Conservation (phyloP, 1,139 yeast species). For the Blastobotrys proliferans region DNA sequence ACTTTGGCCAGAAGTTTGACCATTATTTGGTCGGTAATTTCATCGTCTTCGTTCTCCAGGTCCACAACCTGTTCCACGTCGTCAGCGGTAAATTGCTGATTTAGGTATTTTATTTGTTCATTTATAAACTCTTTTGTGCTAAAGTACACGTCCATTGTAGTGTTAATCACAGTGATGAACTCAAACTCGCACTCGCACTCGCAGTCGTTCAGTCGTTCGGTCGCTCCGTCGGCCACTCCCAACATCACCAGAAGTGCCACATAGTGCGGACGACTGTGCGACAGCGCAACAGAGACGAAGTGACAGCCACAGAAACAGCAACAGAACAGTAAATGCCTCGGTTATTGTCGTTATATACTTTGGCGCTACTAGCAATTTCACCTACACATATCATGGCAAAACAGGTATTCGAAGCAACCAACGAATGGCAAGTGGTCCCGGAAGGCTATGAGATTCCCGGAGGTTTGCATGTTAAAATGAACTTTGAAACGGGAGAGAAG, state of each 20-base stretch:
- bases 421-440: constrained; percentile 64
- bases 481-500: constrained; percentile 60
- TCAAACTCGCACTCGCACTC: too few relatives aligned
- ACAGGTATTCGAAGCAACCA: constrained; percentile 51
- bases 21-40: constrained; percentile 8
- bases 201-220: too few relatives aligned
- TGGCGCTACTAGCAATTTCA: too few relatives aligned
- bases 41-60: constrained; percentile 8
- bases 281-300: too few relatives aligned
- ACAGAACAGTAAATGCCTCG: too few relatives aligned
- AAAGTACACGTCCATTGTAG: constrained; percentile 13
- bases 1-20: constrained; percentile 18
- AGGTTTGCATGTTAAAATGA: constrained; percentile 70
- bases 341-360: too few relatives aligned
- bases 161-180: too few relatives aligned
- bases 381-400: too few relatives aligned
- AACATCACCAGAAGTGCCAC: too few relatives aligned
- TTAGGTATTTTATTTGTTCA: constrained; percentile 19
- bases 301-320: too few relatives aligned
- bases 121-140: constrained; percentile 18
- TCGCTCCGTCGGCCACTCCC: too few relatives aligned
- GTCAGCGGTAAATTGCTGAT: constrained; percentile 12
- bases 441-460: constrained; percentile 66
- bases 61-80: constrained; percentile 13
- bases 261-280: too few relatives aligned